phyloP scores from a whole-genome alignment of 805 yeast genomes.

The Maudiozyma bulderi region DNA sequence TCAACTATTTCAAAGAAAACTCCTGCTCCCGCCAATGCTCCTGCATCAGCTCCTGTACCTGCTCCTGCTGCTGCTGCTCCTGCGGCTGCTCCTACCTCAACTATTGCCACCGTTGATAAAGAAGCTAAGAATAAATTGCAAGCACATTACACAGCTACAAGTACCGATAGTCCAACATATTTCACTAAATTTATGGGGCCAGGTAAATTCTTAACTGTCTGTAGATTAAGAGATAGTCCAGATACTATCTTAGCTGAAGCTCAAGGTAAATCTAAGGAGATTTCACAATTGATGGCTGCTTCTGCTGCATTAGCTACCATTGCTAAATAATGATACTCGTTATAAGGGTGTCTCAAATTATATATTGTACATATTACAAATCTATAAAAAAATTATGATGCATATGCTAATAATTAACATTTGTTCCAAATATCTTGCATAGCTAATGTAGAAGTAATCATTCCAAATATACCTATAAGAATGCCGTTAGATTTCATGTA shows the following conservation, averaged over 20 bases:
- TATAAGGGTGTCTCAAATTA: background rate
- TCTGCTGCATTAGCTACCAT: background rate
- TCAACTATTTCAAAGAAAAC: too few species aligned
- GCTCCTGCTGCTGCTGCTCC: background rate
- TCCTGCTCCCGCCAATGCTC: too few species aligned
- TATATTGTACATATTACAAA: too few species aligned
- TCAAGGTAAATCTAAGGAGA: background rate
- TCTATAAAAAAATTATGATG: background rate
- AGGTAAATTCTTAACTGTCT: background rate
- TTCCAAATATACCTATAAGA: slow-evolving; percentile 72
- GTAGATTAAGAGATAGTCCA: background rate
- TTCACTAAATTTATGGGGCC: background rate
- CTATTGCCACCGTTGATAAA: background rate
- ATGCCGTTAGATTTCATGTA: slow-evolving; percentile 61
- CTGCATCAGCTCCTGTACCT: too few species aligned
- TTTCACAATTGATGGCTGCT: background rate
- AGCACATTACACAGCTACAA: background rate
- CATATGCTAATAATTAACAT: background rate
- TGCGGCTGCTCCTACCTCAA: background rate
- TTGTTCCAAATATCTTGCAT: slow-evolving; percentile 54
- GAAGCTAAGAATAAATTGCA: background rate
- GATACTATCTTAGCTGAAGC: background rate
- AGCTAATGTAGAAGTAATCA: slow-evolving; percentile 69
- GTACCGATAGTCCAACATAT: background rate
- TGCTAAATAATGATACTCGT: background rate